Base-by-base conservation (phyloP, 2,329 filamentous ascomycete genomes). In the Myriosclerotinia curreyana region DNA sequence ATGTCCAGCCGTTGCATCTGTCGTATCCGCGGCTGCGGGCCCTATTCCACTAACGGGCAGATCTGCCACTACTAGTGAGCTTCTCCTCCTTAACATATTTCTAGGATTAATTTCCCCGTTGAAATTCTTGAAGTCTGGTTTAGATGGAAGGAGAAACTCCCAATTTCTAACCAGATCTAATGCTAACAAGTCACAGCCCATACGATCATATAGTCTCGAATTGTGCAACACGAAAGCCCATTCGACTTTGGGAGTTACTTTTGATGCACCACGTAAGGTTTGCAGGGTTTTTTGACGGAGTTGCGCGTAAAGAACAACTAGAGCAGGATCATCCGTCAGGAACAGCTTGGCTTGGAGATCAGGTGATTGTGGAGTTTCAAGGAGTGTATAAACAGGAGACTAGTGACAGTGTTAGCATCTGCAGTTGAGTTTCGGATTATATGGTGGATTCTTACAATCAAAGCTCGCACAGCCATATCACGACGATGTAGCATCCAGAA, bases 171-270 rank as follows among this genome's bases (percentile, higher is more conserved):
- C 90, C 85, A 50, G 79, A 71, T 96, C 91, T 5, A 98, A 79
- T 0, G 93, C 95, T 0, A 98, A 83, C 11, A 96, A 77, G 75
- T 97, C 94, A 73, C 95, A 96, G 3, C 95, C 94, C 93, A 95
- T 97, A 11, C 91, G 88, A 74, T 90, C 89, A 73, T 93, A 98
- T 22, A 95, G 80, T 62, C 86, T 83, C 20, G 92, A 91, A 61
- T 91, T 96, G 70, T 95, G 91, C 28, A 96, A 79, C 0, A 97
- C 86, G 74, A 97, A 96, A 40, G 90, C 86, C 90, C 91, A 96
- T 76, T 97, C 93, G 5, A 88, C 86, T 67, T 84, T 84, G 0
- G 90, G 88, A 2, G 86, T 88, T 22, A 96, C 83, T 76, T 92
- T 91, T 0, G 89, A 88, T 8, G 91, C 91, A n/a, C 92, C 93